phyloP scores from a whole-genome alignment of 495 filamentous ascomycete species.

The Astrothelium macrocarpum region DNA sequence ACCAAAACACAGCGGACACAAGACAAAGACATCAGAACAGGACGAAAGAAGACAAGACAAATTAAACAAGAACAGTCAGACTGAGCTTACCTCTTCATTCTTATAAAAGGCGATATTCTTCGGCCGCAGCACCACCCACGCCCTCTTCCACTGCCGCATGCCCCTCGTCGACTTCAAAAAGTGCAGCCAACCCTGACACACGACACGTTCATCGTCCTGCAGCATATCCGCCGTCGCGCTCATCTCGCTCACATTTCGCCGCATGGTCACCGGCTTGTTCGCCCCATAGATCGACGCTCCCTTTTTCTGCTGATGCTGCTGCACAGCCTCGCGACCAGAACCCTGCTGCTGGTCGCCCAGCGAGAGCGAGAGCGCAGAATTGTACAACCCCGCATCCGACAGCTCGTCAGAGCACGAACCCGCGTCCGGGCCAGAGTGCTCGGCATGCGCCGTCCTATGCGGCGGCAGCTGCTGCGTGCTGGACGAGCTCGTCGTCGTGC shows the following conservation, averaged over 20 bases:
- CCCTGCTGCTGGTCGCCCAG: conserved; percentile 14
- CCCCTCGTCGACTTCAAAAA: conserved; percentile 77
- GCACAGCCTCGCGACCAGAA: too few species aligned
- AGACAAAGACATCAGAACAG: background rate
- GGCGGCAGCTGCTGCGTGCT: conserved; percentile 15
- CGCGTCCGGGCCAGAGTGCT: conserved; percentile 82
- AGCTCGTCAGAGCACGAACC: conserved; percentile 88
- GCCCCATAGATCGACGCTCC: conserved; percentile 15
- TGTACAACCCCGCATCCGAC: conserved; percentile 52
- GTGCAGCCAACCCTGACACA: conserved; percentile 87
- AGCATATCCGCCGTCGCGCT: conserved; percentile 45
- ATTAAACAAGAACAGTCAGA: background rate
- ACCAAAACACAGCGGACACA: too few species aligned
- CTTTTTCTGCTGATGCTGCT: too few species aligned
- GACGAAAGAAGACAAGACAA: background rate
- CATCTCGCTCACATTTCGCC: conserved; percentile 48
- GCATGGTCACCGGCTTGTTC: conserved; percentile 10
- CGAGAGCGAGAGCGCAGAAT: conserved; percentile 34
- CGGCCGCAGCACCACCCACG: conserved; percentile 86
- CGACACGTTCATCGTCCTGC: conserved; percentile 54
- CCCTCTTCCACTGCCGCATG: conserved; percentile 86
- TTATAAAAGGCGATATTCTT: conserved; percentile 88
- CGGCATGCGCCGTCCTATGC: conserved; percentile 40
- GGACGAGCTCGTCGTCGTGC: background rate
- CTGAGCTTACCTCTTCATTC: conserved; percentile 55